Base-by-base conservation (phyloP, 2,329 filamentous ascomycete genomes). In the Talaromyces rugulosus region DNA sequence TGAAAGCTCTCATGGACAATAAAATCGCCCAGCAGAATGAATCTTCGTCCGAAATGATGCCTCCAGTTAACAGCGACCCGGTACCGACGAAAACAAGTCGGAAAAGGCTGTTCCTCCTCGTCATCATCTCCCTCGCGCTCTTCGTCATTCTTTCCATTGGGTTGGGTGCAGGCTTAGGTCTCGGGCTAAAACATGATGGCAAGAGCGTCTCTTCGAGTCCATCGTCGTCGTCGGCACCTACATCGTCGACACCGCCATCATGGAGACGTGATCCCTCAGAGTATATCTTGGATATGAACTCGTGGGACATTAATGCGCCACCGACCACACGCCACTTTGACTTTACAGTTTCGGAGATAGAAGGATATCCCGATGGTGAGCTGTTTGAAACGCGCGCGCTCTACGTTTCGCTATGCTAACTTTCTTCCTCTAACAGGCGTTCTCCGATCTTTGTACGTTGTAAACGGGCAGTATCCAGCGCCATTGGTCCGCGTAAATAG, bases 401-500 rank as follows among this genome's bases (percentile, higher is more conserved):
- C 14, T 3, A 3, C 14, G 11, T 16, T 16, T 30, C 50, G 7
- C 18, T 6, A 53, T 12, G 54, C 33, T 56, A 56, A 56, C 33
- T 14, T 36, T 18, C 16, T 16, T 31, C 23, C 23, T 23, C 11
- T 28, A 16, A 47, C 28, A 59, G 58, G 58, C 16, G 58, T 59
- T 31, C 63, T 36, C 59, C 65, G 23, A 27, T 31, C 18, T 27
- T 40, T 56, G 23, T 56, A 56, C 28, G 54, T 56, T 5, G 66
- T 65, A 27, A 71, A 71, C 54, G 67, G 66, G 1, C 62, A 68
- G 36, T 69, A 66, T 28, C 68, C 69, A 30, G 69, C 65, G 8
- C 69, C 69, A 16, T 55, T 65, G 16, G 67, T 75, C 28, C 64
- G 70, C n/a, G 66, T 69, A 14, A 62, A 68, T 12, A 61, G 68